Evolutionary conservation across 257 asterid genomes (phyloP), one percentile per base, ranked within the genome.

Genomic region (Anisodus acutangulus): DNA sequence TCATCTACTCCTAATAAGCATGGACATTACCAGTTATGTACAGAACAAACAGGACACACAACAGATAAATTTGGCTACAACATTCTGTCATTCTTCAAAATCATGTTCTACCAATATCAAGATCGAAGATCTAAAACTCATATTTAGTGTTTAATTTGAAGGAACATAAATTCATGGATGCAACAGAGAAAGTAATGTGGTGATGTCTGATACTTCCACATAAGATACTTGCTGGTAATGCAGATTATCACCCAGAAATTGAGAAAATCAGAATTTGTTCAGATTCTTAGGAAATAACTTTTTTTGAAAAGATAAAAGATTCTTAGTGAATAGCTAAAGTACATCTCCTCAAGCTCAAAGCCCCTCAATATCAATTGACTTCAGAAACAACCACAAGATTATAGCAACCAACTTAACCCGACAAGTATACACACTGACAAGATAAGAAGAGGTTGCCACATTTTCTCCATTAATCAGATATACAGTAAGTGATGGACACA

Each of bases 51-150:
- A 22, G 8, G 8, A 76, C 45, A 26, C 2, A 10, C 81, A 76
- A 51, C 13, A 7, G 62, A 76, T 6, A 13, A 12, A 12, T 12
- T 22, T 51, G 63, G 81, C 22, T 51, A 76, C 63, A 76, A 45
- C 58, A 12, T 12, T 76, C 80, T 72, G 80, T 72, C 80, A 3
- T 72, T 19, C 60, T 47, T 72, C 60, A 47, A 26, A 74, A 76
- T 22, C 81, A 76, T 51, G 63, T 22, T 51, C 22, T 8, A 76
- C 62, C 22, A 12, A 22, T 26, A 72, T n/a, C 6, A 72, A 74
- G 62, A 10, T 22, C 17, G 3, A 72, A 74, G 62, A 10, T 22
- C 17, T 74, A 12, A 49, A 72, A 12, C 62, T 26, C 81, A 74
- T 22, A 12, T 51, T 51, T 13, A 5, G 15, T 51, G 63, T 53